These are phyloP conservation scores for Maudiozyma serrabonitensis DNA, from an alignment of 805 yeast species.

Conservation along the genomic window DNA sequence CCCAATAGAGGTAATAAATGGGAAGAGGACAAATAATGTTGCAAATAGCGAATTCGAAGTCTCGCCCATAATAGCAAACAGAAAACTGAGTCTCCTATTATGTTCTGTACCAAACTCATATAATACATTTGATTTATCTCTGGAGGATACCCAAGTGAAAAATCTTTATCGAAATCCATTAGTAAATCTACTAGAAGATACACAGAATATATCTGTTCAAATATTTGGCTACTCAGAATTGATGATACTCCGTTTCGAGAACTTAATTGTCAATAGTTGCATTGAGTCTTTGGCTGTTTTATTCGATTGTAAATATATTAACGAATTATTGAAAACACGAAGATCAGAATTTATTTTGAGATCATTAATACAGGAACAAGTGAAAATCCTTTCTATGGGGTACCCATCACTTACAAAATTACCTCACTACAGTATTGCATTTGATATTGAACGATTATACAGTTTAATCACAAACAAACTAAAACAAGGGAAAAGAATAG, in stretches of 20 bases:
- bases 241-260: slow-evolving; percentile 15
- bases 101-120: slow-evolving; percentile 10
- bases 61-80: not conserved
- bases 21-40: not conserved
- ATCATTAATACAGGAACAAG: slow-evolving; percentile 18
- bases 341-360: slow-evolving; percentile 6
- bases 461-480: slow-evolving; percentile 29
- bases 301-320: slow-evolving; percentile 14
- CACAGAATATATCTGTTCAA: not conserved
- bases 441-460: slow-evolving; percentile 28
- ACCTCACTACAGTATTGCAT: slow-evolving; percentile 19
- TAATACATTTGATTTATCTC: slow-evolving; percentile 5
- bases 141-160: slow-evolving; percentile 4
- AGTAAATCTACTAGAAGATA: slow-evolving; percentile 2
- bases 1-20: not conserved
- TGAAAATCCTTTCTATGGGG: slow-evolving; percentile 9
- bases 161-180: slow-evolving; percentile 2
- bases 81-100: slow-evolving; percentile 3
- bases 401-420: slow-evolving; percentile 12
- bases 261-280: slow-evolving; percentile 17
- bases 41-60: slow-evolving; percentile 1
- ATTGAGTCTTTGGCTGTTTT: slow-evolving; percentile 19
- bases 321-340: slow-evolving; percentile 12
- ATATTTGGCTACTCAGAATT: slow-evolving; percentile 17
- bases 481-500: slow-evolving; percentile 39